Evolutionary conservation across 305 asterid genomes (phyloP).

Genomic region (Fraxinus nigra): DNA sequence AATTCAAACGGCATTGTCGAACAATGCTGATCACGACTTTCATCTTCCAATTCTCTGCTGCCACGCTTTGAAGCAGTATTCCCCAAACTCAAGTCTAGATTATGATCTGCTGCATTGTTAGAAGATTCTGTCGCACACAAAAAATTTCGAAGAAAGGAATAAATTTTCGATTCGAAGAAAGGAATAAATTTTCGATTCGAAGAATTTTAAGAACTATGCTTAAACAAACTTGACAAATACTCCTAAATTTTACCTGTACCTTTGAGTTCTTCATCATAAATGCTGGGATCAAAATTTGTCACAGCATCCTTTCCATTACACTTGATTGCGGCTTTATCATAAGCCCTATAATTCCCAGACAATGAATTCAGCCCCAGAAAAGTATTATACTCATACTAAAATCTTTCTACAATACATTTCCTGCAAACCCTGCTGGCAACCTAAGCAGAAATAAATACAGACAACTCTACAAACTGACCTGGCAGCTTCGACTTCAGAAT

Average conservation of each 20-base stretch:
- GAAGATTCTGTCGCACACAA: slow-evolving; percentile 32
- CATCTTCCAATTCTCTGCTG: slow-evolving; percentile 15
- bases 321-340: slow-evolving; percentile 29
- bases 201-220: no score
- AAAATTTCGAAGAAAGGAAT: not conserved
- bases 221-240: not conserved
- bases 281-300: slow-evolving; percentile 86
- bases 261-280: slow-evolving; percentile 75
- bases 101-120: slow-evolving; percentile 44
- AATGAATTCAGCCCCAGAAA: no score
- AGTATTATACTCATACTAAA: not conserved
- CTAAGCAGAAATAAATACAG: not conserved
- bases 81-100: slow-evolving; percentile 81
- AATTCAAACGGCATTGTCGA: slow-evolving; percentile 26
- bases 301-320: slow-evolving; percentile 41
- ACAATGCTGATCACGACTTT: slow-evolving; percentile 16
- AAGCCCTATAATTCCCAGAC: slow-evolving; percentile 50
- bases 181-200: not conserved
- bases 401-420: not conserved
- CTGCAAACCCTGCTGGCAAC: not conserved
- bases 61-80: slow-evolving; percentile 41
- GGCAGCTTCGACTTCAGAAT: slow-evolving; percentile 71
- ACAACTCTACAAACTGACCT: slow-evolving; percentile 38
- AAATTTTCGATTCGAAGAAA: no score
- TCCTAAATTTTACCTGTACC: slow-evolving; percentile 42